Evolutionary conservation across 1,284 basidiomycete species (phyloP).

Genomic region (Dichomitus squalens): DNA sequence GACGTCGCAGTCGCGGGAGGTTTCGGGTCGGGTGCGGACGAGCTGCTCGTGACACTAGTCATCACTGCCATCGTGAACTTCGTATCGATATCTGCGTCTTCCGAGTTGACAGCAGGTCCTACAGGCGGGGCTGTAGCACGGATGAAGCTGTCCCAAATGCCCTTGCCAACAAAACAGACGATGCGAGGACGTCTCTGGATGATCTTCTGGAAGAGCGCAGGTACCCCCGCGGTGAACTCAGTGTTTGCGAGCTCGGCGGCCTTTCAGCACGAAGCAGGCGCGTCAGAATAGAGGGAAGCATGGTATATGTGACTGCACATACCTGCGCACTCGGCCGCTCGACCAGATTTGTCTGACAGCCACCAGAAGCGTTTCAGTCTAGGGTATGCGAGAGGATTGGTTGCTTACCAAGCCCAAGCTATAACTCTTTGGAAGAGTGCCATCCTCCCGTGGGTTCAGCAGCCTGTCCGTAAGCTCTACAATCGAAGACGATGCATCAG

Average conservation of each 20-base stretch:
- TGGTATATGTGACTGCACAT: not conserved
- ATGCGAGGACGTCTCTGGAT: constrained; percentile 53
- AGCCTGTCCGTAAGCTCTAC: constrained; percentile 27
- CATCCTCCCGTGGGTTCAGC: constrained; percentile 28
- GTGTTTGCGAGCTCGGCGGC: constrained; percentile 27
- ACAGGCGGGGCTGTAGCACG: constrained; percentile 10
- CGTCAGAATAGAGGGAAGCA: not conserved
- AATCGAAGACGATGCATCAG: not conserved
- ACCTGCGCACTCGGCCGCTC: constrained; percentile 32
- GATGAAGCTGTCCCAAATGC: constrained; percentile 54
- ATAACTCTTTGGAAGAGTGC: constrained; percentile 26
- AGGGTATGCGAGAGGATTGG: not conserved
- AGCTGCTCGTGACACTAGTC: not conserved
- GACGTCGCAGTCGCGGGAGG: not conserved
- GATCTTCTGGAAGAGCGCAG: constrained; percentile 58
- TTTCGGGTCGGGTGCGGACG: not conserved
- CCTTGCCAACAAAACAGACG: constrained; percentile 75
- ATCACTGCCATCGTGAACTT: not conserved
- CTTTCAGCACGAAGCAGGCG: constrained; percentile 8
- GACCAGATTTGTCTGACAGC: constrained; percentile 32
- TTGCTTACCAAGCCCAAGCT: constrained; percentile 29
- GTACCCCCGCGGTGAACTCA: constrained; percentile 31
- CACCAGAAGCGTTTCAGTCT: not conserved
- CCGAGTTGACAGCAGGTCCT: not conserved
- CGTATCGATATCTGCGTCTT: not conserved